Conservation (phyloP, 2,329 filamentous ascomycete genomes). For the Malbranchea zuffiana region DNA sequence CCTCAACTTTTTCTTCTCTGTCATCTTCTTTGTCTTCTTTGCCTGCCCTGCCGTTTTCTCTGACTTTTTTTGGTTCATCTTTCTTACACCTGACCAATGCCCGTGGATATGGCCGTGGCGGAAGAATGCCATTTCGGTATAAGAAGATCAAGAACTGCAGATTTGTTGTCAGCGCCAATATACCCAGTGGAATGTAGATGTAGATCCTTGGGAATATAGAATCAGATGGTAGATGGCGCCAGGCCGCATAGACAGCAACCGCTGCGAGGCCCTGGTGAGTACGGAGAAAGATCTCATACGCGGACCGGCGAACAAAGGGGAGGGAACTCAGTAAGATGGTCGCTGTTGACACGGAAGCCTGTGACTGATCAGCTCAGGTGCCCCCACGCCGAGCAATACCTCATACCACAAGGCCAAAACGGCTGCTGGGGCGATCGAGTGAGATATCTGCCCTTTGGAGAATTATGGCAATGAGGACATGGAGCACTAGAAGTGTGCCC, state of each 20-base stretch:
- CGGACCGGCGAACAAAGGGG: conserved; percentile 15
- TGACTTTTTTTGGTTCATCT: not conserved
- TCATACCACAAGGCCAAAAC: conserved; percentile 17
- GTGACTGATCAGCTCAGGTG: conserved; percentile 2
- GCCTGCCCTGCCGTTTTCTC: conserved; percentile 9
- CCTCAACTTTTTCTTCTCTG: too few relatives aligned
- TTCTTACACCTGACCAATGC: conserved; percentile 14
- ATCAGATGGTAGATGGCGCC: conserved; percentile 16
- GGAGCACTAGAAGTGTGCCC: conserved; percentile 14
- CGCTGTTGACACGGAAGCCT: conserved; percentile 15
- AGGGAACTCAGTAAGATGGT: conserved; percentile 17
- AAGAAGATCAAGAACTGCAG: conserved; percentile 16
- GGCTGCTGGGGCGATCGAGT: conserved; percentile 10
- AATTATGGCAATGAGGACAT: conserved; percentile 14
- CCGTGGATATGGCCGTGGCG: conserved; percentile 14
- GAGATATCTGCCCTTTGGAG: conserved; percentile 11
- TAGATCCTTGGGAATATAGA: conserved; percentile 14
- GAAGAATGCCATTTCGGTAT: conserved; percentile 18
- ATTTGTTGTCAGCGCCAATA: conserved; percentile 15
- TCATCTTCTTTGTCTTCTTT: conserved; percentile 8
- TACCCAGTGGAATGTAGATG: conserved; percentile 15
- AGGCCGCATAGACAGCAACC: conserved; percentile 18
- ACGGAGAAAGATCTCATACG: conserved; percentile 21
- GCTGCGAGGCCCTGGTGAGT: conserved; percentile 17
- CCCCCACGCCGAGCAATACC: not conserved